Evolutionary conservation across 768 basidiomycete species (phyloP), one percentile per base, ranked within the genome.

Genomic region (Amanita exitialis): DNA sequence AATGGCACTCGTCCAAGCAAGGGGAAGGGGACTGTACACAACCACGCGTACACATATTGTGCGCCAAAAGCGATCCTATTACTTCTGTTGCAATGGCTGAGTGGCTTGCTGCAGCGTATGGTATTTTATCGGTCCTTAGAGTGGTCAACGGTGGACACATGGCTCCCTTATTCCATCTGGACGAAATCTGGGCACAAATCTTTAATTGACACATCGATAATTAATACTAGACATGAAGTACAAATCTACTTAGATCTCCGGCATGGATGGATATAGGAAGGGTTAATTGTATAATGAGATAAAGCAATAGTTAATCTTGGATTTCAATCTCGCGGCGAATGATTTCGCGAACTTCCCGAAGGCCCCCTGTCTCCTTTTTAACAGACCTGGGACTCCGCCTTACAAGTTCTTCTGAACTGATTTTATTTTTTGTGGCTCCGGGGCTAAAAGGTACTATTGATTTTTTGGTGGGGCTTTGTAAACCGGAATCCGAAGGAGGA

Each of bases 281-380:
- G 47, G 51, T 16, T 54, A 35, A 13, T 36, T 32, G 44, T 57
- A 53, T 52, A 56, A 13, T 45, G 36, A 67, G 53, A 67, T 65
- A 57, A 55, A 69, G 70, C 64, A 69, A 56, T 58, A 50, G 56
- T 72, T 61, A 78, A 60, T 87, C 86, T 47, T 80, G 72, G 56
- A 82, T 63, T 66, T 90, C 87, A 58, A 90, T 67, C 68, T 90
- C 89, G 56, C 75, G 71, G 58, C 86, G 75, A 60, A 91, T 86
- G 59, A 87, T 82, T 65, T 91, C 89, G 52, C 88, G 70, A 28
- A 90, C 88, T 62, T 86, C 78, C 35, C 89, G 74, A 57, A 91
- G 69, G 0, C 88, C 86, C 28, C 87, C 84, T 4, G 69, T 75
- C 59, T 89, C 86, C 23, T 71, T 73, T 60, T 80, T 84, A 32